Evolutionary conservation across 1,284 basidiomycete genomes (phyloP), one percentile per base, ranked within the genome.

Genomic region (Puccinia hordei): DNA sequence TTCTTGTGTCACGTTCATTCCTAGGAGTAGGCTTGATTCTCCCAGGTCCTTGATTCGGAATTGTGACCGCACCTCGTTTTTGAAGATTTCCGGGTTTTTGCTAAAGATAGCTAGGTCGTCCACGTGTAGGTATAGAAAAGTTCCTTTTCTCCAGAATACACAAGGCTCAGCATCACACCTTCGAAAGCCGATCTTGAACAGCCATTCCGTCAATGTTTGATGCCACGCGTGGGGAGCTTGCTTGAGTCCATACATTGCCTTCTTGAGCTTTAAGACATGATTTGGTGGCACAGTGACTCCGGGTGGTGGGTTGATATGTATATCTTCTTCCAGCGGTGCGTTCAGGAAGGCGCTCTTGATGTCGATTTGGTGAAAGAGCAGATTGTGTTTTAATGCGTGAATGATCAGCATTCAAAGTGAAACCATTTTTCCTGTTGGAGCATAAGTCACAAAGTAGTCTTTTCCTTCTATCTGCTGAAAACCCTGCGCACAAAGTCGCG

Each of bases 101-200:
- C 33, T 38, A 19, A 65, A 65, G 15, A 65, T 65, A 9, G 33
- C 61, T 8, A 65, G 8, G 38, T 65, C 61, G 12, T 65, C 30
- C 6, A 65, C 33, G n/a, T 65, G 61, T 3, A 65, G 19, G 38
- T 65, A 65, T 9, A 65, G 33, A n/a, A 17, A 65, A 15, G 61
- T 65, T 38, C 61, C 61, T 19, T 65, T 65, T 6, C 33, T 6
- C 61, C 61, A 65, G 38, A 65, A 65, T 4, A 65, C 61, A 65
- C 61, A 65, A 6, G 61, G 33, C 22, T 65, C 33, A 2, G 61
- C 61, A 10, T 65, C 33, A 38, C 61, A 65, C 22, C 61, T 61
- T 27, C 17, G 12, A 17, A 61, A 61, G 12, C 57, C 57, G 2
- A 61, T 27, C 19, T 17, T 3, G 15, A 65, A 65, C 6, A 65